Percentiles rank a stretch among this genome's conserved stretches.
phyloP scores from a whole-genome alignment of 1,284 basidiomycete species.

The Fomitopsis palustris region DNA sequence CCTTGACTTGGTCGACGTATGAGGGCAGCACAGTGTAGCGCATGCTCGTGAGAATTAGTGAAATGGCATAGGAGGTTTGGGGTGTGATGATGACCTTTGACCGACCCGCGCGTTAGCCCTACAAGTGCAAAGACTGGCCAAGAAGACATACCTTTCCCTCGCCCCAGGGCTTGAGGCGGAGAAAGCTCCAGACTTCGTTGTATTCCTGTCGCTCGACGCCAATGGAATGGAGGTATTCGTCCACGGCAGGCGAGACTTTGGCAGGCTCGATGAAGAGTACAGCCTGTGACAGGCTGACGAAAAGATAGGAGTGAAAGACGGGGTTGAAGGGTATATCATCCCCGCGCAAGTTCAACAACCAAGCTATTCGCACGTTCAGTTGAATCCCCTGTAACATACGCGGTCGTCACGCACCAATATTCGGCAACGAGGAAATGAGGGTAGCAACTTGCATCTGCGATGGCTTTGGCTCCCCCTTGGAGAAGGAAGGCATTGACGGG shows the following conservation, averaged over 20 bases:
- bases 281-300: slow-evolving; percentile 56
- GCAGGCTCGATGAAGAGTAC: slow-evolving; percentile 68
- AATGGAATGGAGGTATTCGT: slow-evolving; percentile 56
- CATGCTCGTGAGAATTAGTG: slow-evolving; percentile 75
- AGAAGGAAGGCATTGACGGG: slow-evolving; percentile 57
- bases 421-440: slow-evolving; percentile 57
- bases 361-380: slow-evolving; percentile 43
- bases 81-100: slow-evolving; percentile 60
- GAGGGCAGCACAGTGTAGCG: slow-evolving; percentile 69
- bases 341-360: slow-evolving; percentile 81
- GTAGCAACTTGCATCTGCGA: slow-evolving; percentile 64
- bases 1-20: slow-evolving; percentile 77
- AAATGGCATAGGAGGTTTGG: slow-evolving; percentile 75
- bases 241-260: slow-evolving; percentile 55
- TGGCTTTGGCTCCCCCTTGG: slow-evolving; percentile 55
- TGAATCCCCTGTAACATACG: not conserved
- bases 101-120: not conserved
- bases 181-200: slow-evolving; percentile 79
- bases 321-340: slow-evolving; percentile 87
- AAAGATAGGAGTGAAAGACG: slow-evolving; percentile 83
- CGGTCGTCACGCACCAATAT: slow-evolving; percentile 48
- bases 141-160: slow-evolving; percentile 55
- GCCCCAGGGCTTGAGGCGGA: slow-evolving; percentile 71
- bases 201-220: slow-evolving; percentile 64
- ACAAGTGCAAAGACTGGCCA: not conserved